Percentiles rank a stretch among this genome's conserved stretches.
phyloP scores from a whole-genome alignment of 345 rosid genomes.

The Capsella bursapastoris region DNA sequence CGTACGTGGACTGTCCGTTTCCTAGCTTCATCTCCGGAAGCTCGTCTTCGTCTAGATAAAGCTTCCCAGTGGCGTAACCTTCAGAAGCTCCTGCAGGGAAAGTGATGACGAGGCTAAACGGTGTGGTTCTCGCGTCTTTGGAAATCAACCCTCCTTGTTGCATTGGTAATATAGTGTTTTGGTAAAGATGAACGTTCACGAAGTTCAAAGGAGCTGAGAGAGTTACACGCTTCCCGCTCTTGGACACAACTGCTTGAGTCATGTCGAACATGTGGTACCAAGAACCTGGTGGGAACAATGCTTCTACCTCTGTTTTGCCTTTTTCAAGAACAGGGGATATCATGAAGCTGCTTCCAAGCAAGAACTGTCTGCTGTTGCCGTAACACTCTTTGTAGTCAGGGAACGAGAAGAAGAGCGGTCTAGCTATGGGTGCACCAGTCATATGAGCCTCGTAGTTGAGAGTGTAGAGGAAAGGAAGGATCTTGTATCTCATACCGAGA shows the following conservation, averaged over 20 bases:
- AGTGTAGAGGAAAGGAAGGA: conserved; percentile 88
- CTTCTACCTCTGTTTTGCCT: conserved; percentile 70
- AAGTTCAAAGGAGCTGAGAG: conserved; percentile 79
- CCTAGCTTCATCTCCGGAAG: conserved; percentile 91
- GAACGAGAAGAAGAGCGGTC: conserved; percentile 98
- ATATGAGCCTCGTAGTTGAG: conserved; percentile 76
- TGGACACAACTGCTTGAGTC: conserved; percentile 60
- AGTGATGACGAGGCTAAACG: conserved; percentile 69
- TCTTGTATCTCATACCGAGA: conserved; percentile 90
- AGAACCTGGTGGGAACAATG: conserved; percentile 87
- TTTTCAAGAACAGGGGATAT: conserved; percentile 88
- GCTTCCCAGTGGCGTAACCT: conserved; percentile 75
- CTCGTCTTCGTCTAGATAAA: conserved; percentile 84
- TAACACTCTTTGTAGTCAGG: conserved; percentile 67
- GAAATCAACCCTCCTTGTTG: conserved; percentile 89
- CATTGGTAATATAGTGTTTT: conserved; percentile 83
- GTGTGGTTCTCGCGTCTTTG: conserved; percentile 85
- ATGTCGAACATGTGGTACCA: conserved; percentile 90
- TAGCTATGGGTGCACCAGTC: conserved; percentile 83
- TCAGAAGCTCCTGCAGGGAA: conserved; percentile 71
- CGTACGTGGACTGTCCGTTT: conserved; percentile 64
- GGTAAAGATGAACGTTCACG: conserved; percentile 85
- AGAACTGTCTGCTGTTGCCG: conserved; percentile 85
- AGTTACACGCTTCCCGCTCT: conserved; percentile 57
- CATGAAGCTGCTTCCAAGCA: conserved; percentile 87